A percentile compares a stretch with the other conserved stretches of the same genome.
These are phyloP conservation scores for Prototheca stagnorum DNA, from an alignment of 163 green algal genomes.

Conservation along the genomic window DNA sequence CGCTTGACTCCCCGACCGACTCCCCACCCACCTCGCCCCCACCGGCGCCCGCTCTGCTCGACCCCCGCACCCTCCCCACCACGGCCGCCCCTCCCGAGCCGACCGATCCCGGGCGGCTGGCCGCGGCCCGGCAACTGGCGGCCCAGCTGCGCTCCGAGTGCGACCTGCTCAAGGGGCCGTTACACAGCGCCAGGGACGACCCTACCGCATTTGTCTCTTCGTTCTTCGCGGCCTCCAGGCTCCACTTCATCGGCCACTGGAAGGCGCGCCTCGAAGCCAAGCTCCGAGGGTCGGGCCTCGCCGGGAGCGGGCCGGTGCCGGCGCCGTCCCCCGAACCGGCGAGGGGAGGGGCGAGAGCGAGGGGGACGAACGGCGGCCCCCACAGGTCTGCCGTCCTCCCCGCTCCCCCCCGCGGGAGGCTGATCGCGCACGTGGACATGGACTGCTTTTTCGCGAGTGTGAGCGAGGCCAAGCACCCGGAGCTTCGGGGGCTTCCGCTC, in stretches of 20 bases:
- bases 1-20: too few relatives aligned
- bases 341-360: neutral
- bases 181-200: conserved; percentile 39
- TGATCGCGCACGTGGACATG: conserved; percentile 97
- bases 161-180: conserved; percentile 48
- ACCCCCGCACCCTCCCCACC: neutral
- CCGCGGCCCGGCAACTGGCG: conserved; percentile 33
- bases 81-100: neutral
- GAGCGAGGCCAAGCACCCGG: conserved; percentile 34
- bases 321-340: neutral
- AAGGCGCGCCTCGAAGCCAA: conserved; percentile 43
- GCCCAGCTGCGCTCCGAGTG: conserved; percentile 41
- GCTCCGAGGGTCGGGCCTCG: conserved; percentile 4
- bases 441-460: conserved; percentile 94
- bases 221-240: conserved; percentile 62
- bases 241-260: conserved; percentile 87
- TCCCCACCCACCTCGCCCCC: too few relatives aligned
- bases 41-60: too few relatives aligned
- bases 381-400: neutral
- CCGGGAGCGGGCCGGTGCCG: conserved; percentile 3
- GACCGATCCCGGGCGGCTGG: conserved; percentile 2
- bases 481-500: conserved; percentile 60
- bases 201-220: conserved; percentile 67
- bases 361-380: neutral
- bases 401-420: conserved; percentile 18